Evolutionary conservation across 805 yeast genomes (phyloP), one percentile per base, ranked within the genome.

Genomic region (Teunomyces funiuensis): DNA sequence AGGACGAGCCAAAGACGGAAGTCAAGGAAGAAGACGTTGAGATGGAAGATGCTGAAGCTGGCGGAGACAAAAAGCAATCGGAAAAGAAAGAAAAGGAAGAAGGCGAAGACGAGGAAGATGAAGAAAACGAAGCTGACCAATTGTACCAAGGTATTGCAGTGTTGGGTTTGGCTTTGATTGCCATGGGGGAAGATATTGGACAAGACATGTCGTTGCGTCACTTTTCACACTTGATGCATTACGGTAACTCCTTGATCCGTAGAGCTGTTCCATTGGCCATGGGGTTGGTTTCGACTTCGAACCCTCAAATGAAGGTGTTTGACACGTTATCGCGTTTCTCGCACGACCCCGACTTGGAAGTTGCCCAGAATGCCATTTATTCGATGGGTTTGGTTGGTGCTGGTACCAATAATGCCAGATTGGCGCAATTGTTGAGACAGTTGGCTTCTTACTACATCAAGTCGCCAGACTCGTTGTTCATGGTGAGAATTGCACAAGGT

Each of bases 311-410:
- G 86, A 90, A 89, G 66, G 96, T 91, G 11, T 93, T 88, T 60
- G 99, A 93, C 63, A 90, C 98, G 0, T 74, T 93, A 50, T 90
- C 98, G 4, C 80, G 99, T 61, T 89, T 88, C 68, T 88, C 98
- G 6, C 99, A 93, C 66, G 99, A 93, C 58, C 83, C 88, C 42
- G 97, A 93, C 63, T 69, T 87, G 53, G 95, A 88, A 58, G 97
- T 93, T 41, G 96, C 98, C 5, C 83, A 84, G 61, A 93, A 90
- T 60, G 89, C 99, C 15, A 89, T 93, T 49, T 91, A 88, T 57
- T 83, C 96, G 33, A 90, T 93, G 98, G 99, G 99, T 41, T 70
- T 93, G 48, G 95, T 91, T 53, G 99, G 99, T 61, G 93, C 98
- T 15, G 99, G 99, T 67, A 93, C 99, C 20, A 91, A 93, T 67